Evolutionary conservation across 257 asterid genomes (phyloP), one percentile per base, ranked within the genome.

Genomic region (Przewalskia tangutica): DNA sequence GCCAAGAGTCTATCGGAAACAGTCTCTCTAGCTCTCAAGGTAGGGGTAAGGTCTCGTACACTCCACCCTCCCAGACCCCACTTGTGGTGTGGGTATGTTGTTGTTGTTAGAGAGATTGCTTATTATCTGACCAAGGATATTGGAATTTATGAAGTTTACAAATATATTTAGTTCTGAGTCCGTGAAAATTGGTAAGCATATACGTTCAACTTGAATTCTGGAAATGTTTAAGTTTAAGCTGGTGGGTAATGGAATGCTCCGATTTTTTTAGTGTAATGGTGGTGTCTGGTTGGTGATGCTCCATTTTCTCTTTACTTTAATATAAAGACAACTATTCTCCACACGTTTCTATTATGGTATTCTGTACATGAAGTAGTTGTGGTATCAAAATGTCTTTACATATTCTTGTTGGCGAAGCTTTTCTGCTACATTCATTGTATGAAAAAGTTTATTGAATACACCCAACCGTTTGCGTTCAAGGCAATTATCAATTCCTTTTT

Each of bases 251-350:
- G 44, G 23, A 7, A 75, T 8, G 44, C 44, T 7, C 10, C 13
- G 4, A 0, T 23, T 75, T 23, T 75, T 23, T 75, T 42, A 58
- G 59, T 76, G 51, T 73, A 66, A 54, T 70, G 87, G 62, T 84
- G 77, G 70, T 83, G 82, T 86, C 54, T 53, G 83, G 84, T 80
- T 77, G 86, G 83, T 79, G 84, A 81, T 86, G 85, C 83, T 83
- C 80, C 84, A 44, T 82, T 77, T 36, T 82, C 79, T 58, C 83
- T 48, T 86, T 84, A 55, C 87, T 87, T 82, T 56, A 76, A 81
- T 83, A 82, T 62, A 83, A 81, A 84, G 88, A 71, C 67, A 85
- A 64, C 83, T 56, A 53, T 56, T 81, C n/a, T 84, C 53, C 78
- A 77, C 59, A 76, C 20, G n/a, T 83, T 46, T 83, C 1, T 84